A percentile compares a stretch with the other conserved stretches of the same genome.
phyloP scores from a whole-genome alignment of 306 rosid species.

The Oemleria cerasiformis region DNA sequence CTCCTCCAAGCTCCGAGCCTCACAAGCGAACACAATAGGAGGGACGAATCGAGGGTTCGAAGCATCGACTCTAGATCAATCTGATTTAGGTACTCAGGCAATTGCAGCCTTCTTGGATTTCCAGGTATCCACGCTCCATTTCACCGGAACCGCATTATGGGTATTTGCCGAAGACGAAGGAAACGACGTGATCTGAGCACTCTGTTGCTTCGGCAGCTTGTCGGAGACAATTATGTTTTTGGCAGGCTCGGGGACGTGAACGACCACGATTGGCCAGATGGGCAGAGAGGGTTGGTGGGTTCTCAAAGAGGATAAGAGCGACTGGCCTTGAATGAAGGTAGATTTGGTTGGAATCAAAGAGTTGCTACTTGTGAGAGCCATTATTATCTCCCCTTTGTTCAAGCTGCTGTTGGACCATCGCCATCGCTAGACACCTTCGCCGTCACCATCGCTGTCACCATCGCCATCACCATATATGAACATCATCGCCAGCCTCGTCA shows the following conservation, averaged over 20 bases:
- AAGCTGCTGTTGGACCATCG: too few species aligned
- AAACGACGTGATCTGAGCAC: not conserved
- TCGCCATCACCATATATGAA: too few species aligned
- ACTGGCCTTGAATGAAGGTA: constrained; percentile 26
- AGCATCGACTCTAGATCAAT: constrained; percentile 72
- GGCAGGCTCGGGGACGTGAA: constrained; percentile 84
- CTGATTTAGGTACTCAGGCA: constrained; percentile 77
- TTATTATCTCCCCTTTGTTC: too few species aligned
- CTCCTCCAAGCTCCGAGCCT: constrained; percentile 83
- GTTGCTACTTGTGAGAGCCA: constrained; percentile 44
- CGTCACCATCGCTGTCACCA: too few species aligned
- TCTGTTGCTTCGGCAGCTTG: constrained; percentile 34
- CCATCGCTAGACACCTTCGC: too few species aligned
- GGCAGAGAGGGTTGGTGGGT: constrained; percentile 37
- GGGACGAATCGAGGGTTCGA: constrained; percentile 73
- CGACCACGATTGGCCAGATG: constrained; percentile 43
- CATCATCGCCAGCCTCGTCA: too few species aligned
- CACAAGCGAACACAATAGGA: constrained; percentile 94
- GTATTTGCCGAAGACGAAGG: constrained; percentile 27
- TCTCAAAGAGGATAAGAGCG: constrained; percentile 26
- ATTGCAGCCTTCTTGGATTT: constrained; percentile 81
- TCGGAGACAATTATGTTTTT: constrained; percentile 66
- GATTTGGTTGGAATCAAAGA: constrained; percentile 49
- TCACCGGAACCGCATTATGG: constrained; percentile 36
- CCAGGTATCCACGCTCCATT: constrained; percentile 78